These are phyloP conservation scores for Trichosporon sp. DNA, from an alignment of 1,284 basidiomycete species.

Conservation along the genomic window DNA sequence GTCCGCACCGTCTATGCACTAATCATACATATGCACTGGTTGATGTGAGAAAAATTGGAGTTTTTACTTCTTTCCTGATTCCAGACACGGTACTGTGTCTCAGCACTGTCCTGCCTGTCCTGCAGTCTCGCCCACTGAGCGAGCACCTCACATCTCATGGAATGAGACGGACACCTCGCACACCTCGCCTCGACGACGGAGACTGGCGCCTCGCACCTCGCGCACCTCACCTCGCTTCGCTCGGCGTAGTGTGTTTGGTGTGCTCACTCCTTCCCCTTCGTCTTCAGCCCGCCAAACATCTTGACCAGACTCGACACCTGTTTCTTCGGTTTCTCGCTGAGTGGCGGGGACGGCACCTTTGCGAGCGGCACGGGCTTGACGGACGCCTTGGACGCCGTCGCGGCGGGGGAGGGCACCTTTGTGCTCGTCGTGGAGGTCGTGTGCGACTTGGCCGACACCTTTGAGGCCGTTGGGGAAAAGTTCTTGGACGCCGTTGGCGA, in stretches of 20 bases:
- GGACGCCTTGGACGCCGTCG: constrained; percentile 9
- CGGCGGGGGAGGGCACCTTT: constrained; percentile 9
- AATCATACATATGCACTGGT: no score
- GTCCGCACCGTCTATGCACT: no score
- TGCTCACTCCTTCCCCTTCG: constrained; percentile 38
- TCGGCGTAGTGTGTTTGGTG: constrained; percentile 27
- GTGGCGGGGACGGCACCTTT: not conserved
- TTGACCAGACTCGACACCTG: constrained; percentile 54
- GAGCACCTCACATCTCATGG: no score
- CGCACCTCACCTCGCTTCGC: not conserved
- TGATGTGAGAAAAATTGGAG: no score
- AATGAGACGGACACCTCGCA: no score
- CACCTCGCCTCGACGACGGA: no score
- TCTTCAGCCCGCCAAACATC: constrained; percentile 56
- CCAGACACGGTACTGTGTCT: no score
- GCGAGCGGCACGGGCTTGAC: not conserved
- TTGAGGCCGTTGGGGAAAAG: constrained; percentile 2
- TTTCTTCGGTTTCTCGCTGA: constrained; percentile 51
- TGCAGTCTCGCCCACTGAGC: no score
- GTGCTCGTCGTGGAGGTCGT: constrained; percentile 13
- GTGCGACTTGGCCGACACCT: constrained; percentile 7
- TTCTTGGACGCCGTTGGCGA: not conserved
- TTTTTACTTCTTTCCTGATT: no score
- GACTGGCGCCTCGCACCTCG: no score
- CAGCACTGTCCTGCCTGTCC: no score